Evolutionary conservation across 306 rosid species (phyloP).

Genomic region (Vicia sativa): DNA sequence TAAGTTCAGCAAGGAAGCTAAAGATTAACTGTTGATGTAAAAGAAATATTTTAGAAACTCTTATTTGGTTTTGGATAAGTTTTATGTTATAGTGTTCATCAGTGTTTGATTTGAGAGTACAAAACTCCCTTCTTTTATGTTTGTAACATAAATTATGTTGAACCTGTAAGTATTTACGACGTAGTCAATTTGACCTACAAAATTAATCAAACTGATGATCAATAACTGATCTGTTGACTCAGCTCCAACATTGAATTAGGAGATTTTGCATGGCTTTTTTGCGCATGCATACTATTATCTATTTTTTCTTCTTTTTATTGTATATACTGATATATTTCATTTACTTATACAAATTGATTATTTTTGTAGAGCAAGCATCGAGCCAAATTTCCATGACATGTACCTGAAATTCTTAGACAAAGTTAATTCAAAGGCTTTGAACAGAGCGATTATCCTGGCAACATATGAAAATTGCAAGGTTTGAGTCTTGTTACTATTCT

Average conservation of each 20-base stretch:
- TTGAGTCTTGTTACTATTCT: constrained; percentile 22
- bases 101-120: neutral
- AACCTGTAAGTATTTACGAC: neutral
- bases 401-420: constrained; percentile 92
- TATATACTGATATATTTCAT: neutral
- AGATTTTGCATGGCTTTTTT: constrained; percentile 14
- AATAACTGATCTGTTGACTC: constrained; percentile 5
- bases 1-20: constrained; percentile 12
- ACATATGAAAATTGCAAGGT: constrained; percentile 99
- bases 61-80: constrained; percentile 11
- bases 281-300: neutral
- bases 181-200: neutral
- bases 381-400: constrained; percentile 93
- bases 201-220: constrained; percentile 4
- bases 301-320: neutral
- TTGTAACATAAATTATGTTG: neutral
- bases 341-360: neutral
- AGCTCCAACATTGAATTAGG: neutral
- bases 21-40: constrained; percentile 5
- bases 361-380: constrained; percentile 90
- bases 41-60: constrained; percentile 13
- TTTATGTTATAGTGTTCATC: neutral
- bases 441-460: constrained; percentile 86
- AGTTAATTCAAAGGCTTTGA: constrained; percentile 79
- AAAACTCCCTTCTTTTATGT: constrained; percentile 1